A percentile compares a stretch with the other conserved stretches of the same genome.
phyloP scores from a whole-genome alignment of 495 filamentous ascomycete genomes.

The Penicillium cinerascens region DNA sequence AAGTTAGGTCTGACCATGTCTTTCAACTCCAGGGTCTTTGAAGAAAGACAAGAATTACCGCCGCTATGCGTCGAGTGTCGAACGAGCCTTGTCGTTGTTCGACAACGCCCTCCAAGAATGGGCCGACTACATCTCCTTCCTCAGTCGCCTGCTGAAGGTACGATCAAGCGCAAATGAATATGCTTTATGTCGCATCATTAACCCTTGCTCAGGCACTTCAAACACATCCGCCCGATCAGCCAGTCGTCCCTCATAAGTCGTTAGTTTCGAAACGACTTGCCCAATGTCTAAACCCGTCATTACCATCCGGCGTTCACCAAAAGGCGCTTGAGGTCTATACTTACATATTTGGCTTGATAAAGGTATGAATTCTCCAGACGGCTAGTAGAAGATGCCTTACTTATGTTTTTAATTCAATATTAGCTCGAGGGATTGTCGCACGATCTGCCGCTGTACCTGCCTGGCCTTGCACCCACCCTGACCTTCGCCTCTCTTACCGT shows the following conservation, averaged over 20 bases:
- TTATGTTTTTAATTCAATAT: conserved; percentile 6
- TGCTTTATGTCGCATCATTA: conserved; percentile 11
- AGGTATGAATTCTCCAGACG: conserved; percentile 13
- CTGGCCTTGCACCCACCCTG: conserved; percentile 80
- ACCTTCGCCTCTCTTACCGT: conserved; percentile 92
- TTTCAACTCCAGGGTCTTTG: conserved; percentile 50
- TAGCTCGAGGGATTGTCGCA: conserved; percentile 67
- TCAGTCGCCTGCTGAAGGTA: conserved; percentile 88
- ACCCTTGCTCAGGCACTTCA: conserved; percentile 69
- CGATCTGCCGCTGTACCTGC: conserved; percentile 84
- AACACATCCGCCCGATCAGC: conserved; percentile 67
- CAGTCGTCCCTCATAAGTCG: conserved; percentile 76
- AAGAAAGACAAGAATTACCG: conserved; percentile 89
- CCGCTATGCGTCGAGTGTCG: conserved; percentile 83
- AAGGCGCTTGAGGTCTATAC: conserved; percentile 92
- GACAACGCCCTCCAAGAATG: conserved; percentile 94
- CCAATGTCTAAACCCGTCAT: conserved; percentile 87
- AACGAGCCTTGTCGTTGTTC: conserved; percentile 84
- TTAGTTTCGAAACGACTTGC: conserved; percentile 85
- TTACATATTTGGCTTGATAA: conserved; percentile 66
- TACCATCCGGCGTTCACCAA: conserved; percentile 98
- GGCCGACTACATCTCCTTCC: conserved; percentile 98
- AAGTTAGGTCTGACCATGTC: conserved; percentile 1
- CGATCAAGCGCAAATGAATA: conserved; percentile 5
- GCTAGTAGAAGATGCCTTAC: neutral